phyloP scores from a whole-genome alignment of 2,329 filamentous ascomycete genomes.

The Botrytis sinoallii region DNA sequence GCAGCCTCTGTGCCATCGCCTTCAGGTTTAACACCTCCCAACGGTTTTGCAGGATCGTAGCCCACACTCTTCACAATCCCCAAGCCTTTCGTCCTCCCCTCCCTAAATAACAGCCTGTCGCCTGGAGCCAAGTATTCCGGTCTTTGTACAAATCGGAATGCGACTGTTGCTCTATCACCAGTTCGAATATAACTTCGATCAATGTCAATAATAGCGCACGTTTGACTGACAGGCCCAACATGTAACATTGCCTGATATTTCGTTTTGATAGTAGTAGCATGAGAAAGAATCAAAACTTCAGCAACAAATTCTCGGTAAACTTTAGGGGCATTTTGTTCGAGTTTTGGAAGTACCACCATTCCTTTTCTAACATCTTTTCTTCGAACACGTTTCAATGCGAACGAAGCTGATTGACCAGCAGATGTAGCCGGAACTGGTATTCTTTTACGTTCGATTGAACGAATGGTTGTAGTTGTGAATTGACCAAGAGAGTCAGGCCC shows the following conservation, averaged over 20 bases:
- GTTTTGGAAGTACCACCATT: conserved; percentile 90
- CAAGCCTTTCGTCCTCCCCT: conserved; percentile 90
- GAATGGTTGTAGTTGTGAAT: conserved; percentile 81
- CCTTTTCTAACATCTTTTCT: conserved; percentile 94
- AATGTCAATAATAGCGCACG: conserved; percentile 95
- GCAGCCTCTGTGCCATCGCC: background rate
- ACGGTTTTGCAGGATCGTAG: conserved; percentile 66
- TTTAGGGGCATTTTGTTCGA: conserved; percentile 67
- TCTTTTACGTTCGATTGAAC: conserved; percentile 91
- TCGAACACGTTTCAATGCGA: conserved; percentile 82
- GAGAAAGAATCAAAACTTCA: conserved; percentile 90
- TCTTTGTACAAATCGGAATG: conserved; percentile 90
- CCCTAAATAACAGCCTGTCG: conserved; percentile 86
- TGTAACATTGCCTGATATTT: conserved; percentile 99
- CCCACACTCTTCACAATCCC: conserved; percentile 91
- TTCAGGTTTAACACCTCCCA: conserved; percentile 34
- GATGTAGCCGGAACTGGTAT: conserved; percentile 83
- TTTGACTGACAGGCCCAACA: conserved; percentile 91
- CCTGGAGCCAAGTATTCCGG: conserved; percentile 90
- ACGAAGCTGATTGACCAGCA: conserved; percentile 88
- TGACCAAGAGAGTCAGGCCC: conserved; percentile 89
- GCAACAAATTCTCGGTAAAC: conserved; percentile 75
- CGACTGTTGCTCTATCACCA: conserved; percentile 88
- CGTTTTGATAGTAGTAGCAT: conserved; percentile 94
- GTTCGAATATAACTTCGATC: conserved; percentile 94